Percentiles rank a stretch among this genome's conserved stretches.
Evolutionary conservation across 2,329 filamentous ascomycete species (phyloP).

Genomic region (Microascus cirrosus): DNA sequence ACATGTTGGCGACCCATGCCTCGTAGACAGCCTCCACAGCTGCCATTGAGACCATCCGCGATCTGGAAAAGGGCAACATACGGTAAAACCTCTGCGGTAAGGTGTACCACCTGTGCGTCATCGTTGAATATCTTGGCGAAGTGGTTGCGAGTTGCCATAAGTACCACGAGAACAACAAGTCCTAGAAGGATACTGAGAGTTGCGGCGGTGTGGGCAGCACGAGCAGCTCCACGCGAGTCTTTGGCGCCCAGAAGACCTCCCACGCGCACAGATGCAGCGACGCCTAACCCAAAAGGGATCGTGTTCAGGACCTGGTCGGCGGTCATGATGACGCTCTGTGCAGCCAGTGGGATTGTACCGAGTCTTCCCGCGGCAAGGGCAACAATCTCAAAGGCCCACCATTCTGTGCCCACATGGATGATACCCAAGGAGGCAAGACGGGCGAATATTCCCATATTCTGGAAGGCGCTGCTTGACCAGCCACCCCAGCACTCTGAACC

Average conservation of each 20-base stretch:
- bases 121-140: conserved; percentile 77
- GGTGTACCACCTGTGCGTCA: conserved; percentile 56
- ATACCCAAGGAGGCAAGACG: conserved; percentile 66
- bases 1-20: conserved; percentile 84
- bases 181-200: conserved; percentile 62
- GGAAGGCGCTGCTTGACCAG: conserved; percentile 48
- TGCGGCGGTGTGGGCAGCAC: conserved; percentile 66
- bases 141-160: conserved; percentile 60
- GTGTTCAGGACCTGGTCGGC: conserved; percentile 77
- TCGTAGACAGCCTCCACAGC: conserved; percentile 67
- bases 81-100: conserved; percentile 71
- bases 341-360: conserved; percentile 68
- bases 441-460: conserved; percentile 59
- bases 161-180: conserved; percentile 49
- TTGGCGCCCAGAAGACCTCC: conserved; percentile 69
- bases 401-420: conserved; percentile 79
- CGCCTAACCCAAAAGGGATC: conserved; percentile 76
- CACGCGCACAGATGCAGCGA: conserved; percentile 66
- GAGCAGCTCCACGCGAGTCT: conserved; percentile 52
- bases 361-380: conserved; percentile 71
- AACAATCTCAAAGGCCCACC: conserved; percentile 92
- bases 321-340: conserved; percentile 85
- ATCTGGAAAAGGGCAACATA: conserved; percentile 86
- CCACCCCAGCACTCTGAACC: conserved; percentile 76
- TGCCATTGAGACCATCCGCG: conserved; percentile 76